Conservation (phyloP, 345 rosid genomes). For the Punica granatum region DNA sequence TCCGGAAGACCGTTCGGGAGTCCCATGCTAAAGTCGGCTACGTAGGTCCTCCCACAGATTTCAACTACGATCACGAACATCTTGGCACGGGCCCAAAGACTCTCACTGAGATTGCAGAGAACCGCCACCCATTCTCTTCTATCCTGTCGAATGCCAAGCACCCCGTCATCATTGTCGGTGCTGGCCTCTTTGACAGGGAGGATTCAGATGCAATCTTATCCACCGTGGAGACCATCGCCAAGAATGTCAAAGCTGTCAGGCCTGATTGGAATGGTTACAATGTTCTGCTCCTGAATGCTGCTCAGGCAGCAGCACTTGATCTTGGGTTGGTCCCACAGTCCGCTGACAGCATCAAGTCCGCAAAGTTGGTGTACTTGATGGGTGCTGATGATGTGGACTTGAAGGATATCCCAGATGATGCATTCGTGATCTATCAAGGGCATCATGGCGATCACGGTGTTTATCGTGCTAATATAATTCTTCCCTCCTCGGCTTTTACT, state of each 20-base stretch:
- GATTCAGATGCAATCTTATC: constrained; percentile 81
- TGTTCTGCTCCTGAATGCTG: constrained; percentile 78
- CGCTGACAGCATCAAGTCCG: constrained; percentile 52
- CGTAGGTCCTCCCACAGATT: constrained; percentile 68
- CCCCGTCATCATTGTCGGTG: constrained; percentile 88
- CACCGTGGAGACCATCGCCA: constrained; percentile 59
- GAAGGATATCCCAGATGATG: constrained; percentile 77
- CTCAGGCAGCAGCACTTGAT: constrained; percentile 98
- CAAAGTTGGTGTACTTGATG: constrained; percentile 87
- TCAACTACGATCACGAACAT: constrained; percentile 77
- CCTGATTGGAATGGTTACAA: constrained; percentile 96
- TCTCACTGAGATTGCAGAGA: constrained; percentile 69
- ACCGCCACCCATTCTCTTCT: constrained; percentile 65
- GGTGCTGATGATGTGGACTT: constrained; percentile 89
- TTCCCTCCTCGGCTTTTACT: constrained; percentile 84
- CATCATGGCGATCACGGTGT: constrained; percentile 91
- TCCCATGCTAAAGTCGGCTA: constrained; percentile 83
- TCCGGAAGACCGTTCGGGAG: constrained; percentile 78
- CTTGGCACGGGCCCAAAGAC: constrained; percentile 87
- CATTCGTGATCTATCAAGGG: constrained; percentile 92
- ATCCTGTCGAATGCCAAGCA: constrained; percentile 66
- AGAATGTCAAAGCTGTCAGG: constrained; percentile 62
- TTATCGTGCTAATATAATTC: constrained; percentile 84
- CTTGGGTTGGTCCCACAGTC: constrained; percentile 92
- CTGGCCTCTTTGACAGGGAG: constrained; percentile 72